phyloP scores from a whole-genome alignment of 2,329 filamentous ascomycete species.

The Leptographium galeiforme region DNA sequence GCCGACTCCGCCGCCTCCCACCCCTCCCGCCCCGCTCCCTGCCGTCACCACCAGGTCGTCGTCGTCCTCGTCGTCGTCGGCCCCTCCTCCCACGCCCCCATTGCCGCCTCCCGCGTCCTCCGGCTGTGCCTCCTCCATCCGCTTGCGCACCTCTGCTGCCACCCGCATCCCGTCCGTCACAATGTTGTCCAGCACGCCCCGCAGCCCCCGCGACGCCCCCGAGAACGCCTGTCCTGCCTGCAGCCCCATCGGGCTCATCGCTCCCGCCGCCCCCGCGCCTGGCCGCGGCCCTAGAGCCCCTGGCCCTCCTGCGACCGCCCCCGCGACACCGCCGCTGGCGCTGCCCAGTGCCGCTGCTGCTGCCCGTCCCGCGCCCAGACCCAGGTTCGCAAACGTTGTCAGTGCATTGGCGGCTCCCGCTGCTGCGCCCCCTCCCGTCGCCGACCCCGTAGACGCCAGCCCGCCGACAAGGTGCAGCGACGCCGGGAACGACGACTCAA shows the following conservation, averaged over 20 bases:
- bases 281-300: conserved; percentile 23
- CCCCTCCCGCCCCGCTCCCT: not conserved
- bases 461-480: conserved; percentile 80
- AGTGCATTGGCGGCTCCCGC: conserved; percentile 29
- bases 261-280: conserved; percentile 15
- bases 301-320: conserved; percentile 13
- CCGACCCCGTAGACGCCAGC: conserved; percentile 17
- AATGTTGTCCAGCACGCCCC: conserved; percentile 92
- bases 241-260: conserved; percentile 2
- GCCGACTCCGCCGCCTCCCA: not conserved
- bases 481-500: conserved; percentile 86
- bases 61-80: conserved; percentile 57
- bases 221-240: conserved; percentile 12
- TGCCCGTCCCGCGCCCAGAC: conserved; percentile 20
- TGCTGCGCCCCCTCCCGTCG: conserved; percentile 31
- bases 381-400: conserved; percentile 20
- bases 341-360: conserved; percentile 26
- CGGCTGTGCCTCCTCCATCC: conserved; percentile 91
- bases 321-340: conserved; percentile 9
- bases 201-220: conserved; percentile 59
- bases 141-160: conserved; percentile 75
- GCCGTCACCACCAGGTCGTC: conserved; percentile 29
- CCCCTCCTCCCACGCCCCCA: conserved; percentile 19
- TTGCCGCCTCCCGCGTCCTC: conserved; percentile 33
- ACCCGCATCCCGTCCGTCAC: conserved; percentile 96